Evolutionary conservation across 164 flowering plant species (phyloP).

Genomic region (Stephania japonica): DNA sequence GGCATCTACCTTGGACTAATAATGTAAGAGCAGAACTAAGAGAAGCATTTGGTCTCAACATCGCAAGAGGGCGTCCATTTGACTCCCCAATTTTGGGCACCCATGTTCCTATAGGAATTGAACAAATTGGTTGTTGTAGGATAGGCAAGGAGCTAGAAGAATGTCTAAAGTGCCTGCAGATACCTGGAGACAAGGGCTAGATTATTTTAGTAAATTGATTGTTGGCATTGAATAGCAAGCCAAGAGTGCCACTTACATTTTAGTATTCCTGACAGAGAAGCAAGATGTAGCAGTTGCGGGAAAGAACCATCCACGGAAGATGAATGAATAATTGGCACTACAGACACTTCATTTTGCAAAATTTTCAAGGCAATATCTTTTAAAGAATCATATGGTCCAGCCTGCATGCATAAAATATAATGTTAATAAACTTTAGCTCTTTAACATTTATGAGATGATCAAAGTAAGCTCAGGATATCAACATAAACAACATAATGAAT

Average conservation of each 20-base stretch:
- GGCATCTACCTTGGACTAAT: constrained; percentile 62
- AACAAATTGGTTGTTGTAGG: constrained; percentile 45
- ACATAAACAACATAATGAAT: neutral
- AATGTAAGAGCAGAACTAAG: constrained; percentile 69
- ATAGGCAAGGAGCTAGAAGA: constrained; percentile 45
- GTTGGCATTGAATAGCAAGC: constrained; percentile 6
- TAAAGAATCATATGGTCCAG: constrained; percentile 76
- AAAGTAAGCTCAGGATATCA: neutral
- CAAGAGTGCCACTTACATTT: constrained; percentile 52
- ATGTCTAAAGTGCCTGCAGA: constrained; percentile 73
- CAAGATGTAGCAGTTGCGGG: constrained; percentile 84
- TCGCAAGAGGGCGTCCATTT: constrained; percentile 57
- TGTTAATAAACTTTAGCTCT: neutral
- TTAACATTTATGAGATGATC: neutral
- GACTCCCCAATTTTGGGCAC: constrained; percentile 78
- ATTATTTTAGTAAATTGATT: constrained; percentile 19
- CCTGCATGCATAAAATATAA: constrained; percentile 37
- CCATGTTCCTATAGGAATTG: constrained; percentile 84
- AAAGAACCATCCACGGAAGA: constrained; percentile 60
- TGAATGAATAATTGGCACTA: constrained; percentile 74
- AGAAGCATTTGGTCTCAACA: constrained; percentile 71
- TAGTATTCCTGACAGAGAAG: constrained; percentile 81
- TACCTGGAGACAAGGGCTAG: constrained; percentile 34
- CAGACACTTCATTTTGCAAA: constrained; percentile 68
- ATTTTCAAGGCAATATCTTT: constrained; percentile 72